phyloP scores from a whole-genome alignment of 169 alveolate species.

The Eimeria tenella region DNA sequence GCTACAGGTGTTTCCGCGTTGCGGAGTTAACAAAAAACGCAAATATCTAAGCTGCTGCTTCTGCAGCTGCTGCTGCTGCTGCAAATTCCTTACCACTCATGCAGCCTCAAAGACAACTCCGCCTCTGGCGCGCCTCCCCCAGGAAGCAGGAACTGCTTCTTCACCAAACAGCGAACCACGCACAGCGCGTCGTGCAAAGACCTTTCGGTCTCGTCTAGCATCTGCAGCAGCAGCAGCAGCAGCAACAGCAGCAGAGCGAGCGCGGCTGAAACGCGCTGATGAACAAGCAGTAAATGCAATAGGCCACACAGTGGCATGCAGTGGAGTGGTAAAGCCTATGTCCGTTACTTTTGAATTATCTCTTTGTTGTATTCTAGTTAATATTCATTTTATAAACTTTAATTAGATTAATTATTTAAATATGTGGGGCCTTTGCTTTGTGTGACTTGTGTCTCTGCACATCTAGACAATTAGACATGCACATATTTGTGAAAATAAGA shows the following conservation, averaged over 20 bases:
- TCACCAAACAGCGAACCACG: constrained; percentile 98
- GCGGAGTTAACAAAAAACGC: not conserved
- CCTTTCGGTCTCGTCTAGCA: constrained; percentile 99
- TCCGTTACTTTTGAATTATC: no score
- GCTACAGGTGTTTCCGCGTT: not conserved
- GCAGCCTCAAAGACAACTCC: constrained; percentile 89
- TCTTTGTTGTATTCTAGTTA: no score
- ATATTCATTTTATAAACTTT: no score
- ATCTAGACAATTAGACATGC: not conserved
- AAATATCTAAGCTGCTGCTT: not conserved
- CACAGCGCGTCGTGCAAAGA: constrained; percentile 99
- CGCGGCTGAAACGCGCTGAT: no score
- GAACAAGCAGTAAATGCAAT: no score
- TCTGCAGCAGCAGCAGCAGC: constrained; percentile 35
- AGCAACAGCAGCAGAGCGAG: not conserved
- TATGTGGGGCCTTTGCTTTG: no score
- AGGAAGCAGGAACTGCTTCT: constrained; percentile 96
- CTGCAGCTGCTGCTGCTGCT: not conserved
- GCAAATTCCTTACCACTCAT: constrained; percentile 67
- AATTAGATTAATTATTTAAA: no score
- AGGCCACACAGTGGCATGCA: no score
- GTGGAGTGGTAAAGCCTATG: no score
- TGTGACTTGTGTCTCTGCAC: no score
- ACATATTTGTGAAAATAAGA: not conserved
- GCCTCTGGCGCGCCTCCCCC: constrained; percentile 99